Base-by-base conservation (phyloP, 1,284 basidiomycete species). In the Naganishia sp. region DNA sequence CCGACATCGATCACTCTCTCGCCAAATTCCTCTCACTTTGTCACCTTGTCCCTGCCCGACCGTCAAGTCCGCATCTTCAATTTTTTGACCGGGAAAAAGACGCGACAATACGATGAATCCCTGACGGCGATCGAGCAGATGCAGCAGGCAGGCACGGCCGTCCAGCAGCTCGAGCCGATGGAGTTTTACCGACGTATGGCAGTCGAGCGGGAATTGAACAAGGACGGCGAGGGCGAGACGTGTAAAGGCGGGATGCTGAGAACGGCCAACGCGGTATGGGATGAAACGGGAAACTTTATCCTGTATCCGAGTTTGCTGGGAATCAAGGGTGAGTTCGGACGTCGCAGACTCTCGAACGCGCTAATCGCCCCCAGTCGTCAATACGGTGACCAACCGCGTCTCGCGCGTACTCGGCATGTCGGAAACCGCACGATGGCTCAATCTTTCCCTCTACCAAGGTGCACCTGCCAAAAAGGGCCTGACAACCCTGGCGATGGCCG, bases 171-270 rank as follows among this genome's bases (percentile, higher is more conserved):
- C 11, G 96, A 99, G 70, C 94, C 98, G 78, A 99, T 99, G 95
- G 96, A 99, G 77, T 98, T 99, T 75, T 95, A 96, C n/a, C 84
- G 96, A 66, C 84, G 96, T 11, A 82, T 99, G 55, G 96, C 96
- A 1, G 83, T 88, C 17, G 96, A 99, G 79, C 85, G 91, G 68
- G 95, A 99, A 74, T 80, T 99, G 54, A 75, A 76, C 76, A 83
- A 89, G 46, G 86, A 88, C 45, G 71, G 71, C 84, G 86, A 41
- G 56, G 55, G 32, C 49, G 52, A 58, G 67, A 73, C 75, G 63
- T 72, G 76, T 18, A 72, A 76, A 1, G 75, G 78, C 21, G 78
- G 78, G n/a, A 67, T 77, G 60, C 65, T 81, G 66, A 72, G 76
- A 70, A 92, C 89, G 82, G 90, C 87, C 45, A 93, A 92, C 74